A percentile compares a stretch with the other conserved stretches of the same genome.
Evolutionary conservation across 129 eudicot genomes (phyloP).

Genomic region (Silybum marianum): DNA sequence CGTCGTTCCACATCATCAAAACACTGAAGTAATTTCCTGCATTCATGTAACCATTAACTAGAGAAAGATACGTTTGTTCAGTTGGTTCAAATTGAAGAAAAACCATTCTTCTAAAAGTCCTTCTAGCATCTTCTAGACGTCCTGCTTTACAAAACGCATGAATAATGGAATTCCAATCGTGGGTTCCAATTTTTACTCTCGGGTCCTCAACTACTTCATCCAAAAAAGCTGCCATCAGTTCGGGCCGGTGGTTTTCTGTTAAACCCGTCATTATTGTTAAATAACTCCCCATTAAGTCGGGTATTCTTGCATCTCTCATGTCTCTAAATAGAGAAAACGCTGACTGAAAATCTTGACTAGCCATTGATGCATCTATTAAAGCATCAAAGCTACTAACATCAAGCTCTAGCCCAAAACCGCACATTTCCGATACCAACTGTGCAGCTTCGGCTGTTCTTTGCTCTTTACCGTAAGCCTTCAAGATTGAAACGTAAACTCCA

Average conservation of each 20-base stretch:
- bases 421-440: constrained; percentile 76
- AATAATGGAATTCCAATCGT: constrained; percentile 95
- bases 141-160: constrained; percentile 93
- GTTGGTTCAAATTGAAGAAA: constrained; percentile 87
- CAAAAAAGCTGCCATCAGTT: constrained; percentile 89
- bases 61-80: constrained; percentile 83
- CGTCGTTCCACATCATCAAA: constrained; percentile 95
- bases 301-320: constrained; percentile 87
- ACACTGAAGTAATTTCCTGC: constrained; percentile 70
- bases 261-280: constrained; percentile 93
- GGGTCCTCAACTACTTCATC: constrained; percentile 96
- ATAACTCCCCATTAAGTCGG: constrained; percentile 74
- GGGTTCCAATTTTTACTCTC: constrained; percentile 73
- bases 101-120: constrained; percentile 87
- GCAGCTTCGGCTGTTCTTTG: constrained; percentile 92
- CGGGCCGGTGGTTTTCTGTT: constrained; percentile 91
- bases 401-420: constrained; percentile 62
- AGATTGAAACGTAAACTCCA: constrained; percentile 82
- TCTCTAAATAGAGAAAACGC: constrained; percentile 92
- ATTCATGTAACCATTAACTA: constrained; percentile 70
- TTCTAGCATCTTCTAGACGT: constrained; percentile 80
- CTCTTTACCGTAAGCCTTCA: constrained; percentile 78
- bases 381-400: constrained; percentile 67
- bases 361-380: constrained; percentile 83
- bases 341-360: constrained; percentile 92